Conservation (phyloP, 495 filamentous ascomycete genomes). For the Jackrogersella minutella region DNA sequence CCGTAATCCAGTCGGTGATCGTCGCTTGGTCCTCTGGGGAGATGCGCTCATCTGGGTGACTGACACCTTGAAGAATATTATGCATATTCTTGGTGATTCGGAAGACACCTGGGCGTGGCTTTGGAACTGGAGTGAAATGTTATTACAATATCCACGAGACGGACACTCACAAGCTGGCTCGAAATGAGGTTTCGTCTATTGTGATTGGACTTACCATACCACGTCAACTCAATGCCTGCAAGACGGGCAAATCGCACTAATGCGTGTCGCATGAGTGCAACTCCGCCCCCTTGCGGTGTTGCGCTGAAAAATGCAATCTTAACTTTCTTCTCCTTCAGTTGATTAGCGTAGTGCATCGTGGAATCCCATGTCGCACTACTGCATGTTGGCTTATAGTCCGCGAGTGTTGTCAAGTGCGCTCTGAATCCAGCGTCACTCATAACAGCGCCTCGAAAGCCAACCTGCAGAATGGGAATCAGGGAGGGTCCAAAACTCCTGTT, state of each 20-base stretch:
- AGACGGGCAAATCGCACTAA: constrained; percentile 75
- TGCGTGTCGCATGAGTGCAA: constrained; percentile 89
- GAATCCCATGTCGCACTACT: constrained; percentile 70
- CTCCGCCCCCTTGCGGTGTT: constrained; percentile 87
- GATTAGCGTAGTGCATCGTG: constrained; percentile 70
- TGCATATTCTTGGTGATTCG: constrained; percentile 90
- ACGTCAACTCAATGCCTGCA: constrained; percentile 74
- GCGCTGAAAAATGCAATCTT: constrained; percentile 87
- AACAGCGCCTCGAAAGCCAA: constrained; percentile 77
- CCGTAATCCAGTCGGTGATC: constrained; percentile 76
- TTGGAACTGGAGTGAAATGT: constrained; percentile 74
- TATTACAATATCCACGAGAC: constrained; percentile 7
- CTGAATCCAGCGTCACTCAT: constrained; percentile 74
- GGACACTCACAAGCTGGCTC: not conserved
- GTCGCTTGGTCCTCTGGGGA: constrained; percentile 64
- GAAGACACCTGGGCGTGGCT: constrained; percentile 84
- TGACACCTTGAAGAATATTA: constrained; percentile 90
- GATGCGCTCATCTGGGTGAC: constrained; percentile 67
- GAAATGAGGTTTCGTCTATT: not conserved
- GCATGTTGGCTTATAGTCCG: constrained; percentile 72
- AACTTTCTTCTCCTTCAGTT: constrained; percentile 70
- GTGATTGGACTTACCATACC: constrained; percentile 65
- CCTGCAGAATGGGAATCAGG: constrained; percentile 74
- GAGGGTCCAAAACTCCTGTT: constrained; percentile 78
- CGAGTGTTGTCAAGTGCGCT: constrained; percentile 65